Evolutionary conservation across 331 rosid genomes (phyloP).

Genomic region (Acacia concinna): DNA sequence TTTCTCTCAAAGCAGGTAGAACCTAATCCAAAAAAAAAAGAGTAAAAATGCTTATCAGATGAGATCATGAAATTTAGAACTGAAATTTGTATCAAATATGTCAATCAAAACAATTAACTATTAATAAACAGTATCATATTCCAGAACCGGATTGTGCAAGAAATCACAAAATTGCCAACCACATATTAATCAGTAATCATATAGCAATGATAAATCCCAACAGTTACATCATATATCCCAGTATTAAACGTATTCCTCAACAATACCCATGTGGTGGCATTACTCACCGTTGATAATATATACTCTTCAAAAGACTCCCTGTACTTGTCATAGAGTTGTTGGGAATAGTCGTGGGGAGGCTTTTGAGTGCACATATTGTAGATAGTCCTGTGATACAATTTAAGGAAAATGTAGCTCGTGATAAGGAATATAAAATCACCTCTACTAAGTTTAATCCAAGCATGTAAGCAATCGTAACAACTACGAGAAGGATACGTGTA

Average conservation of each 20-base stretch:
- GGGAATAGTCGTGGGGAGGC: conserved; percentile 88
- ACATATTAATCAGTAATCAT: background rate
- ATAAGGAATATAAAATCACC: conserved; percentile 2
- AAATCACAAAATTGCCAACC: background rate
- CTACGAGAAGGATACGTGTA: conserved; percentile 59
- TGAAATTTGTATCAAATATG: background rate
- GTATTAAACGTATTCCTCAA: background rate
- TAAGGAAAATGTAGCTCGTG: conserved; percentile 22
- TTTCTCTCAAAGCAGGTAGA: conserved; percentile 79
- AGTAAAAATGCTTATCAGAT: background rate
- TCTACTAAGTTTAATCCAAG: background rate
- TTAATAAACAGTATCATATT: background rate
- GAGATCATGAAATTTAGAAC: background rate
- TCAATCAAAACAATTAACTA: background rate
- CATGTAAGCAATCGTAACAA: conserved; percentile 13
- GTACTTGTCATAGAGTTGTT: conserved; percentile 82
- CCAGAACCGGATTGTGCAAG: background rate
- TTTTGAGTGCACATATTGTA: conserved; percentile 91
- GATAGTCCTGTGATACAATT: conserved; percentile 61
- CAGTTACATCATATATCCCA: background rate
- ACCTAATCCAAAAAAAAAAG: conserved; percentile 50
- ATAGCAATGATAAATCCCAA: background rate
- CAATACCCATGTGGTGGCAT: background rate
- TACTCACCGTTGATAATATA: conserved; percentile 58
- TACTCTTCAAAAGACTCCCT: conserved; percentile 76